Percentiles rank a stretch among this genome's conserved stretches.
phyloP scores from a whole-genome alignment of 2,329 filamentous ascomycete species.

The Cryphonectria parasitica region DNA sequence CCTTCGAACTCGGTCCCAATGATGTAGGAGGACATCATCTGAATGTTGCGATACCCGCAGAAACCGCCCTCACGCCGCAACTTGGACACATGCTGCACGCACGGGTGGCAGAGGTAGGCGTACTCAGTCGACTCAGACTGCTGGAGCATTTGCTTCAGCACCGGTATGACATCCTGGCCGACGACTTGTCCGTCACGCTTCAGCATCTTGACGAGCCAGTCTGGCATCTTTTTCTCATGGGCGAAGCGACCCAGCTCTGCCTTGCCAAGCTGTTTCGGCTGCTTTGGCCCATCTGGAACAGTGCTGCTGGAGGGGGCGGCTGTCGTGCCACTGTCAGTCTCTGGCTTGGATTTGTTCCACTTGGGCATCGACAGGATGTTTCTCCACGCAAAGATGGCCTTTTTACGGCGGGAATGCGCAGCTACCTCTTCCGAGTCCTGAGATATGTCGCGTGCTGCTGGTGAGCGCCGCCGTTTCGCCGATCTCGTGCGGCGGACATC shows the following conservation, averaged over 20 bases:
- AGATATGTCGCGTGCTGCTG: conserved; percentile 14
- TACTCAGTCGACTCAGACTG: conserved; percentile 66
- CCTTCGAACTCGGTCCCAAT: conserved; percentile 61
- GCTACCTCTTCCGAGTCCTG: conserved; percentile 20
- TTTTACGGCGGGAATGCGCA: conserved; percentile 22
- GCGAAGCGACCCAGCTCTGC: conserved; percentile 73
- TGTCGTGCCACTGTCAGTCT: conserved; percentile 4
- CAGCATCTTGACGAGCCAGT: conserved; percentile 66
- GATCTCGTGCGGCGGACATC: conserved; percentile 15
- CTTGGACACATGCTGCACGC: conserved; percentile 80
- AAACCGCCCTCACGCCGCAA: conserved; percentile 84
- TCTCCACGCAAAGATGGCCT: conserved; percentile 27
- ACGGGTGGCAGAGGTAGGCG: conserved; percentile 79
- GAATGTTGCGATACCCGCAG: conserved; percentile 93
- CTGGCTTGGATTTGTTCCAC: conserved; percentile 23
- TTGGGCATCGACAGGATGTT: conserved; percentile 28
- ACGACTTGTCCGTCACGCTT: conserved; percentile 60
- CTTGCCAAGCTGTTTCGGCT: conserved; percentile 44
- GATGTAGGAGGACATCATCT: conserved; percentile 85
- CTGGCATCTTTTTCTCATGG: conserved; percentile 75
- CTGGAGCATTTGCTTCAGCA: conserved; percentile 65
- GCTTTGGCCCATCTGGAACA: conserved; percentile 12
- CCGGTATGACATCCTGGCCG: conserved; percentile 63
- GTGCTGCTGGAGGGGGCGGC: conserved; percentile 7
- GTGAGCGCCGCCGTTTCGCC: conserved; percentile 14